These are phyloP conservation scores for Saposhnikovia divaricata DNA, from an alignment of 129 eudicot species.

Conservation along the genomic window DNA sequence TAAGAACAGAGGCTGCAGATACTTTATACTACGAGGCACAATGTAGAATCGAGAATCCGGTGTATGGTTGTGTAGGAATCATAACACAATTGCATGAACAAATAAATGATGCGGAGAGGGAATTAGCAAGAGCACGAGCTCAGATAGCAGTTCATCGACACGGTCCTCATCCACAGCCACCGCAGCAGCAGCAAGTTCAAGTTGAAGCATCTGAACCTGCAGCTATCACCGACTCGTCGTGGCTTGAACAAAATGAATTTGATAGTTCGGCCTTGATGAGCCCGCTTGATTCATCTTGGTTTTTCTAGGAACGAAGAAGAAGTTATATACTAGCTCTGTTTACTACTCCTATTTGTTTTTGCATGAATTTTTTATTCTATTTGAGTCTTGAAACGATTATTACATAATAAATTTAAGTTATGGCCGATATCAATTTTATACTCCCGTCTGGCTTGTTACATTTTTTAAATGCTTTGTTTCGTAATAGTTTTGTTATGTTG, in stretches of 20 bases:
- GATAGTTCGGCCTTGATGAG: not conserved
- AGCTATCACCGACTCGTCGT: not conserved
- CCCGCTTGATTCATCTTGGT: not conserved
- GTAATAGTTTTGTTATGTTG: too few relatives aligned
- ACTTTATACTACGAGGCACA: slow-evolving; percentile 36
- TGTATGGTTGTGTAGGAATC: slow-evolving; percentile 47
- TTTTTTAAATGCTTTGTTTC: too few relatives aligned
- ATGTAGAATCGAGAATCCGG: slow-evolving; percentile 39
- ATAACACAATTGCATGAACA: slow-evolving; percentile 28
- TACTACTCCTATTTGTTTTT: not conserved
- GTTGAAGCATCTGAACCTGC: not conserved
- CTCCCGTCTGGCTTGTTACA: too few relatives aligned
- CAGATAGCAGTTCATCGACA: slow-evolving; percentile 23
- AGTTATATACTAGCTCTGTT: not conserved
- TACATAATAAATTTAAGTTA: not conserved
- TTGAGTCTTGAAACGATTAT: not conserved
- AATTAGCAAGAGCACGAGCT: slow-evolving; percentile 32
- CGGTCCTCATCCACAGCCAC: not conserved
- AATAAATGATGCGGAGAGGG: slow-evolving; percentile 25
- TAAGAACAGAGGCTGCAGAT: slow-evolving; percentile 28
- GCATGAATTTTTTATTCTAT: not conserved
- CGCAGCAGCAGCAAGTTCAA: not conserved
- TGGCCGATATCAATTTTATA: too few relatives aligned
- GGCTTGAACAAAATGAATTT: not conserved
- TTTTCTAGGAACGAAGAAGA: not conserved